Conservation (phyloP, 352 stramenopile genomes). For the Globisporangium emineosum region DNA sequence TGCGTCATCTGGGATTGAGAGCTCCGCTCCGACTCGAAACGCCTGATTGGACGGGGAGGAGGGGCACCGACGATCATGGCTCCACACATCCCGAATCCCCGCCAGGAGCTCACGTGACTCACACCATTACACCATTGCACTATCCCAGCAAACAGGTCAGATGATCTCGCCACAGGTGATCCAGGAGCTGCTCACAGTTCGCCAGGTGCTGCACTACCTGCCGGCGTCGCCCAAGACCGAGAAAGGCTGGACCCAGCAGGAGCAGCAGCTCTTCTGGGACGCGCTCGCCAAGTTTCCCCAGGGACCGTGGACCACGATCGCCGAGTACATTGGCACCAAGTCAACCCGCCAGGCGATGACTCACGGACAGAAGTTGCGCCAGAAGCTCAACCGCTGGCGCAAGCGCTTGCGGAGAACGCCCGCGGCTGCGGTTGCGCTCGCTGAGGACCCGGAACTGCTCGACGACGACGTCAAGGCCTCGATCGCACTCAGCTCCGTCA, state of each 20-base stretch:
- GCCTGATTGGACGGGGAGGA: not conserved
- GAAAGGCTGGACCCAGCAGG: conserved; percentile 31
- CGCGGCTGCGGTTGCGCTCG: conserved; percentile 7
- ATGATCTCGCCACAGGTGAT: conserved; percentile 30
- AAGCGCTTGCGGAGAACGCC: conserved; percentile 26
- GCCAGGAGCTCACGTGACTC: conserved; percentile 4
- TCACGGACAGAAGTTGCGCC: conserved; percentile 44
- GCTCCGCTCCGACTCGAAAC: conserved; percentile 5
- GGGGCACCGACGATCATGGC: conserved; percentile 1
- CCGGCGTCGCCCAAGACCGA: conserved; percentile 28
- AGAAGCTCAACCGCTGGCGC: conserved; percentile 49
- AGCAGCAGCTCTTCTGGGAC: conserved; percentile 43
- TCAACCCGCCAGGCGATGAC: conserved; percentile 44
- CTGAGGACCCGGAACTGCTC: not conserved
- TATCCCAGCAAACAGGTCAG: conserved; percentile 4
- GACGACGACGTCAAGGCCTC: conserved; percentile 13
- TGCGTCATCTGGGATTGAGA: conserved; percentile 2
- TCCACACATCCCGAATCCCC: conserved; percentile 3
- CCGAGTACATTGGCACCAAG: conserved; percentile 44
- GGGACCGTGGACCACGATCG: conserved; percentile 43
- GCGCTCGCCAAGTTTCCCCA: conserved; percentile 36
- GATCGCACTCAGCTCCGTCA: conserved; percentile 13
- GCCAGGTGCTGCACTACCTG: conserved; percentile 36
- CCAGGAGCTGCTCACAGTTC: conserved; percentile 31
- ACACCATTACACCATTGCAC: conserved; percentile 3